Evolutionary conservation across 768 basidiomycete genomes (phyloP).

Genomic region (Leucocoprinus sp.): DNA sequence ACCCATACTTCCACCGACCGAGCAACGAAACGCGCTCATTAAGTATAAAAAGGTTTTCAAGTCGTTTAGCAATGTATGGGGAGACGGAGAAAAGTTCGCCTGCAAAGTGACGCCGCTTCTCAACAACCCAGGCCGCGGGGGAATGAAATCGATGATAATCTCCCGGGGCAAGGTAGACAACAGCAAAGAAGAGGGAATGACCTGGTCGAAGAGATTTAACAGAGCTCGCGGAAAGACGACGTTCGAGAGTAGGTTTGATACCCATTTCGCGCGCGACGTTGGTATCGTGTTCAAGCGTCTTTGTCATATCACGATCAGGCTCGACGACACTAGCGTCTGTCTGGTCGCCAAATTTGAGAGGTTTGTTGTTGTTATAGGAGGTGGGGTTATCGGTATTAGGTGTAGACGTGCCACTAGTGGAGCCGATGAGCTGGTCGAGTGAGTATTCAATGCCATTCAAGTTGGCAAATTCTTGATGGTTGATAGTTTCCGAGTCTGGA

Average conservation of each 20-base stretch:
- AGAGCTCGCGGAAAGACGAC: constrained; percentile 26
- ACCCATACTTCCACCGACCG: constrained; percentile 91
- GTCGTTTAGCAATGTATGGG: constrained; percentile 88
- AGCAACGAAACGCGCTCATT: constrained; percentile 96
- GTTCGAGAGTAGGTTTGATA: constrained; percentile 23
- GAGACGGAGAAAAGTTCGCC: constrained; percentile 96
- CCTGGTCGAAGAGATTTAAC: constrained; percentile 55
- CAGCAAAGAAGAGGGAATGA: constrained; percentile 83
- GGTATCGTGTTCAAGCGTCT: constrained; percentile 56
- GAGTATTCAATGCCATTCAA: constrained; percentile 97
- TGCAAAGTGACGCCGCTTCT: constrained; percentile 89
- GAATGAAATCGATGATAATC: constrained; percentile 98
- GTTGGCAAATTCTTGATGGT: constrained; percentile 88
- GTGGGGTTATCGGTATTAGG: constrained; percentile 10
- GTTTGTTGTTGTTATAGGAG: constrained; percentile 27
- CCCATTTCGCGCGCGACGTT: constrained; percentile 73
- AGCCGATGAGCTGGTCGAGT: constrained; percentile 81
- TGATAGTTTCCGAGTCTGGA: constrained; percentile 53
- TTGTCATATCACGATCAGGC: constrained; percentile 41
- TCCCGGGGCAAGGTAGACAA: constrained; percentile 96
- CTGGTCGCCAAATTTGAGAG: constrained; percentile 54
- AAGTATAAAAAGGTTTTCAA: constrained; percentile 92
- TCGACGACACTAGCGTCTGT: constrained; percentile 71
- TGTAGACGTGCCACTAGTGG: constrained; percentile 13
- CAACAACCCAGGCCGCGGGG: constrained; percentile 95